Base-by-base conservation (phyloP, 139 green algal species). In the Dunaliella sp. region DNA sequence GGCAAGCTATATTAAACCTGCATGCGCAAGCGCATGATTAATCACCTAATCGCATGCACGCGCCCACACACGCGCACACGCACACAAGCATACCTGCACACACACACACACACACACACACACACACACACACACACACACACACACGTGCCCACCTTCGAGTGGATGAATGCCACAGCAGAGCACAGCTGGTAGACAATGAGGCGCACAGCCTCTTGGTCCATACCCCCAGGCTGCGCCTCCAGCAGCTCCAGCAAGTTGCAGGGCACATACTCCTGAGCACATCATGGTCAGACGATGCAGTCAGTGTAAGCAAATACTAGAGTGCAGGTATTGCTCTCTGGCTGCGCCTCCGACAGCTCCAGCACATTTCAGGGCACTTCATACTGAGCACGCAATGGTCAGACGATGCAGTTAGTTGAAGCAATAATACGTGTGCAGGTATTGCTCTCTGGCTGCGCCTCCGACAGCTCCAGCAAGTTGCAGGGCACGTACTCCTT, bases 161-260 rank as follows among this genome's bases (percentile, higher is more conserved):
- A 78, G 83, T 95, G 92, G 73, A 95, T 92, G 87, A 92, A 95
- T 31, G 84, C 73, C 36, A 95, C 91, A 31, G 89, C 89, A n/a
- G 87, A 88, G 89, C 87, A 92, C n/a, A 95, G 88, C 90, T 95
- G 92, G 85, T 88, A 91, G 74, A 95, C 88, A 86, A 91, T 90
- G 75, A 88, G 86, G 25, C 89, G 86, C 35, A 93, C 87, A 32
- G 88, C 86, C 72, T 91, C 87, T 0, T 81, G 83, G 84, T 91
- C 85, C 87, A 93, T 91, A 80, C 87, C 88, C 30, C 86, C 89
- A 26, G 86, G 87, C 75, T 90, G 83, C 36, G 87, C 89, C 86
- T 94, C 92, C 75, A 95, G 83, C 72, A 95, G 81, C 85, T 95
- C 90, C 38, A 95, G 88, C 81, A 95, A 81, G 85, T 93, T 95